These are phyloP conservation scores for Trichoderma lentiforme DNA, from an alignment of 2,329 filamentous ascomycete genomes.

Conservation along the genomic window DNA sequence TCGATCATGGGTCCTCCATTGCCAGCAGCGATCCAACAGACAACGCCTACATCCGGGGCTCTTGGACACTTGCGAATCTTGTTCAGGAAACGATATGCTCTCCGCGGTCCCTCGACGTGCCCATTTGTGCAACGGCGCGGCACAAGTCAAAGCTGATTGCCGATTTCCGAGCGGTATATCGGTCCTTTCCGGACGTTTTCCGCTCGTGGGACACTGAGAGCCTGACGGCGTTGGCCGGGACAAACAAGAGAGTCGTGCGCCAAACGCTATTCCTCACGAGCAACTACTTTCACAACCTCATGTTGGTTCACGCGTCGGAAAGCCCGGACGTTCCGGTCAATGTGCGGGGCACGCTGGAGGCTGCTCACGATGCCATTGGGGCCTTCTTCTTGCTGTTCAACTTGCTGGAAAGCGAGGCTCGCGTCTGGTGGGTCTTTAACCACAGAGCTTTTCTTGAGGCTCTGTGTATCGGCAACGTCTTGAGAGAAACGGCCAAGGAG, in stretches of 20 bases:
- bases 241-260: constrained; percentile 63
- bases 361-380: constrained; percentile 70
- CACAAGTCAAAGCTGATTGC: constrained; percentile 68
- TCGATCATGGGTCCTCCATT: constrained; percentile 57
- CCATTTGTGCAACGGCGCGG: constrained; percentile 64
- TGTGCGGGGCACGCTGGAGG: constrained; percentile 66
- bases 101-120: constrained; percentile 68
- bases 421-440: constrained; percentile 83
- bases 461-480: constrained; percentile 61
- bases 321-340: constrained; percentile 63
- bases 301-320: constrained; percentile 72
- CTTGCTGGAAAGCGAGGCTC: constrained; percentile 66
- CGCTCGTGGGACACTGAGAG: constrained; percentile 63
- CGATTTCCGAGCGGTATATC: constrained; percentile 68
- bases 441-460: constrained; percentile 77
- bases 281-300: constrained; percentile 80
- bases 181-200: constrained; percentile 68
- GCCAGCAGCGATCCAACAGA: constrained; percentile 62
- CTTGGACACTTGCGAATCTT: constrained; percentile 75
- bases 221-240: constrained; percentile 54
- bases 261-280: constrained; percentile 77
- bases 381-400: constrained; percentile 72
- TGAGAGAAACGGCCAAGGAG: constrained; percentile 50
- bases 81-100: constrained; percentile 75
- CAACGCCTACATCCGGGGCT: constrained; percentile 69